Base-by-base conservation (phyloP, 768 basidiomycete genomes). In the Lactifluus rugatus region DNA sequence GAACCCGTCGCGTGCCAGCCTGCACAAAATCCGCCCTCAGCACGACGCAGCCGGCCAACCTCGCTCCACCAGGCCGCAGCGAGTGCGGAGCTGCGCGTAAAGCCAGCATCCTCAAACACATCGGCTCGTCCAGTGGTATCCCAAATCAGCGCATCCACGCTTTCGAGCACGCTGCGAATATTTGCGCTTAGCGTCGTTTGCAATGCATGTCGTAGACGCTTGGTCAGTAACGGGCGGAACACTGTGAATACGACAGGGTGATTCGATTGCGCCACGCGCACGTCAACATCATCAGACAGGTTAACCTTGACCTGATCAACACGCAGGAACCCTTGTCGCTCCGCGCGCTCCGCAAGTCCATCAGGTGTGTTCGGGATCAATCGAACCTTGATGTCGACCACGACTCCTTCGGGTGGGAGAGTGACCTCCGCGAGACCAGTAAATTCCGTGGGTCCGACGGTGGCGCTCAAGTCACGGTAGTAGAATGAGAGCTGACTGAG, bases 401-500 rank as follows among this genome's bases (percentile, higher is more conserved):
- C 82, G 63, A 89, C 70, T 31, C 85, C 87, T 58, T 85, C 78
- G 2, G 78, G 76, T 0, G 87, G 86, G 8, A 89, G 75, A 11
- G 71, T 76, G 56, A 88, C 75, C 39, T 75, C 79, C 47, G 87
- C 71, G 34, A 87, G 73, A 0, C 87, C 87, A 1, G 77, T 81
- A 68, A 80, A 81, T 51, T 83, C 78, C 50, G 70, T 70, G 0
- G 83, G 83, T 0, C 79, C 76, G 44, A 85, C 56, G 2, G 73
- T 62, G 3, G 80, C 72, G 2, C 69, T 71, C 64, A 84, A 81
- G 70, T 89, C 85, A 37, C 76, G 77, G 70, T 85, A 88, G 69
- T 78, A 88, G 73, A 89, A 89, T 0, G 86, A 87, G 0, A 89
- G 78, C 32, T 88, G 81, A 58, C 75, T 71, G 46, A 88, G 76